These are phyloP conservation scores for Eucalyptus sideroxylon DNA, from an alignment of 345 rosid genomes.

Conservation along the genomic window DNA sequence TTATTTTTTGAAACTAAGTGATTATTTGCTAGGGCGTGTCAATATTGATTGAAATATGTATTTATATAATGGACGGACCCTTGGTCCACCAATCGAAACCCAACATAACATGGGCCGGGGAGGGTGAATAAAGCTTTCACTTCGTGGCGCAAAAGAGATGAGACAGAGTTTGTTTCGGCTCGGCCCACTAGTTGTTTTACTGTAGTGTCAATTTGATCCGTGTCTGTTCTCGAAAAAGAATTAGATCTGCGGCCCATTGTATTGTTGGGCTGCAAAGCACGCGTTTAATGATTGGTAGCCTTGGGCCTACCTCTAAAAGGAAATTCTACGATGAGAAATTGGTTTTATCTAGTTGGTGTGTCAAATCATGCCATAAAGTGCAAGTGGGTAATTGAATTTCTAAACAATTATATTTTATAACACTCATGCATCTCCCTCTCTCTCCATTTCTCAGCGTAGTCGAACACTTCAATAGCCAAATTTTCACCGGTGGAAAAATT, in stretches of 20 bases:
- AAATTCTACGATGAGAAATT: background rate
- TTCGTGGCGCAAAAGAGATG: background rate
- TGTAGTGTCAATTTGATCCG: background rate
- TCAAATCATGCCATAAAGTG: background rate
- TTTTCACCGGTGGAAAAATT: fast-evolving
- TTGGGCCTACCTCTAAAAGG: background rate
- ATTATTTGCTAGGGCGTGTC: background rate
- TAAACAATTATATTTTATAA: background rate
- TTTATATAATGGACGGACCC: background rate
- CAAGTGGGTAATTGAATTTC: background rate
- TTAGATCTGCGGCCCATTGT: background rate
- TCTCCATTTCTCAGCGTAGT: background rate
- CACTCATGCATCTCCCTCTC: background rate
- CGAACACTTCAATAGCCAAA: background rate
- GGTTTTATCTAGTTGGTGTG: background rate
- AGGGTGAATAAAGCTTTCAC: background rate
- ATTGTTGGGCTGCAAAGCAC: background rate
- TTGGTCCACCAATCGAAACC: background rate
- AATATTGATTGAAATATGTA: background rate
- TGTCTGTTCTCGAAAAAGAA: background rate
- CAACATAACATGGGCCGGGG: background rate
- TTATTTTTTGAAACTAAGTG: background rate
- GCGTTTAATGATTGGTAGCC: background rate
- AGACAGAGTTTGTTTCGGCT: background rate
- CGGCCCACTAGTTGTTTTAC: background rate